Percentiles rank a stretch among this genome's conserved stretches.
Evolutionary conservation across 1,284 basidiomycete genomes (phyloP).

Genomic region (Exsudoporus floridanus): DNA sequence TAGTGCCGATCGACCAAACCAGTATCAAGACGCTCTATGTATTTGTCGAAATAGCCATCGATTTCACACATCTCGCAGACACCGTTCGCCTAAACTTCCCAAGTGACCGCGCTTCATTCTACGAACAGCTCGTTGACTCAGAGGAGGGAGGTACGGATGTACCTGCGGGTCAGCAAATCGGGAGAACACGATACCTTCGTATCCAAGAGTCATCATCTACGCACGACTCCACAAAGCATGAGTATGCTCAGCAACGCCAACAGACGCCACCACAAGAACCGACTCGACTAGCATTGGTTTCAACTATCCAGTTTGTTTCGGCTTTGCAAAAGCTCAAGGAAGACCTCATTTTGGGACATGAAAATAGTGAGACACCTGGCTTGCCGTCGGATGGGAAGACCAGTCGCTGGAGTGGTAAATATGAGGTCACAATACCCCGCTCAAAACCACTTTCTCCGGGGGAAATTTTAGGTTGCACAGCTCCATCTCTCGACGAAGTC

Average conservation of each 20-base stretch:
- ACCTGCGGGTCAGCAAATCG: constrained; percentile 55
- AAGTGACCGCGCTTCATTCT: constrained; percentile 61
- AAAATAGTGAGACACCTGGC: neutral
- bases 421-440: constrained; percentile 83
- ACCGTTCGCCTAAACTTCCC: constrained; percentile 93
- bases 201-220: constrained; percentile 48
- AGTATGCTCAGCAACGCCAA: neutral
- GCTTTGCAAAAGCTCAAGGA: constrained; percentile 86
- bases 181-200: constrained; percentile 49
- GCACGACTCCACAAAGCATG: constrained; percentile 4
- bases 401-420: constrained; percentile 59
- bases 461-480: constrained; percentile 96
- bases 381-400: constrained; percentile 16
- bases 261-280: constrained; percentile 31
- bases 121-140: constrained; percentile 53
- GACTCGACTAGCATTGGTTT: constrained; percentile 84
- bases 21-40: constrained; percentile 95
- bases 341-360: constrained; percentile 54
- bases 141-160: constrained; percentile 50
- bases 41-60: constrained; percentile 97
- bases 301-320: constrained; percentile 94
- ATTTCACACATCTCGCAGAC: constrained; percentile 78
- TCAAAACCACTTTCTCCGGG: constrained; percentile 94
- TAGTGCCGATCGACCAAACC: constrained; percentile 94
- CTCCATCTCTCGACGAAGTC: constrained; percentile 76